Conservation (phyloP, 2,329 filamentous ascomycete genomes). For the Cephalotrichum gorgonifer region DNA sequence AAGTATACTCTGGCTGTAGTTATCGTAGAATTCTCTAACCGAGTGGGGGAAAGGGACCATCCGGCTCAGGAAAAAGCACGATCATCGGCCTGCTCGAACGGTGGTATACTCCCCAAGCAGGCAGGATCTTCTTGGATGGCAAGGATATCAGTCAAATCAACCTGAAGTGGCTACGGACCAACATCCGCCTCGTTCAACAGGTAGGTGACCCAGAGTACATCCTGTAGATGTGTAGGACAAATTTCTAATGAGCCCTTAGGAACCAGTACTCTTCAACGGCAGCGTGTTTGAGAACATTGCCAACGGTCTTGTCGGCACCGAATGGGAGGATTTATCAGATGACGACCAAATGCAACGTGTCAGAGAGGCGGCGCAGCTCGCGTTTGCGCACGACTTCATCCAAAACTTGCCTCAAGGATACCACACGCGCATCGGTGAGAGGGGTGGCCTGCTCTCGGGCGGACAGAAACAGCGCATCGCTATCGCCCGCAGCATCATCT, state of each 20-base stretch:
- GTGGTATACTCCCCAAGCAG: constrained; percentile 43
- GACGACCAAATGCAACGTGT: constrained; percentile 34
- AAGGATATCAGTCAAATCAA: constrained; percentile 30
- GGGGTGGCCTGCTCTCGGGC: constrained; percentile 54
- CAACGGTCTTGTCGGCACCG: constrained; percentile 30
- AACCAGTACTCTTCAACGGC: constrained; percentile 42
- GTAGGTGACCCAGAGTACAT: constrained; percentile 8
- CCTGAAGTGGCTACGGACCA: constrained; percentile 39
- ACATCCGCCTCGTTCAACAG: constrained; percentile 41
- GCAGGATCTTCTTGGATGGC: constrained; percentile 32
- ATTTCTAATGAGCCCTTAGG: constrained; percentile 20
- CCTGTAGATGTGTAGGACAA: neutral
- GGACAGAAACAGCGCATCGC: constrained; percentile 58
- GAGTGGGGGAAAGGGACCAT: constrained; percentile 36
- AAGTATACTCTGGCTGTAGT: constrained; percentile 20
- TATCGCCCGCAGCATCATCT: constrained; percentile 57
- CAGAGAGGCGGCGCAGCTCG: constrained; percentile 34
- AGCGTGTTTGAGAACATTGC: constrained; percentile 41
- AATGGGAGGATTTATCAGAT: constrained; percentile 23
- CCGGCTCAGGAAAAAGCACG: constrained; percentile 50
- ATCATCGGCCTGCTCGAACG: constrained; percentile 46
- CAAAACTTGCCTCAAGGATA: constrained; percentile 42
- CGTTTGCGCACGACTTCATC: constrained; percentile 44
- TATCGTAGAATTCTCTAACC: neutral
- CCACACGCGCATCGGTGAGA: constrained; percentile 51